Conservation (phyloP, 108 stramenopile species). For the Stephanodiscus minutulus region DNA sequence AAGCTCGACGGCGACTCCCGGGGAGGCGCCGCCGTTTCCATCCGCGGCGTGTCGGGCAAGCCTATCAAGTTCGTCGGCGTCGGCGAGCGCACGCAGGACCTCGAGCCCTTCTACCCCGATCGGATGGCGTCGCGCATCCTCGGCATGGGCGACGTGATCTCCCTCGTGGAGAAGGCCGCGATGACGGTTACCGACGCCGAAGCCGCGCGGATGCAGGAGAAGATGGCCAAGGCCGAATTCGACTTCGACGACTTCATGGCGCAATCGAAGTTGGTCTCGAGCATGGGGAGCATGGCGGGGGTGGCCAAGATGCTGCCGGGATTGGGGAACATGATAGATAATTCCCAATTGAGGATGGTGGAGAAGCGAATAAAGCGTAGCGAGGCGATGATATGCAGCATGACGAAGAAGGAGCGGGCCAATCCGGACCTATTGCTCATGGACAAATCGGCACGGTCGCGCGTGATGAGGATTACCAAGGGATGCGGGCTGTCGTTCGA, state of each 20-base stretch:
- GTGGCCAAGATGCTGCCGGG: conserved; percentile 97
- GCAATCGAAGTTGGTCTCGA: conserved; percentile 83
- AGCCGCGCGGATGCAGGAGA: conserved; percentile 78
- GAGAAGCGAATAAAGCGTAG: conserved; percentile 79
- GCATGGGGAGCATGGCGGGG: conserved; percentile 89
- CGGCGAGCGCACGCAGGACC: conserved; percentile 88
- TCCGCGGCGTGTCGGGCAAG: conserved; percentile 91
- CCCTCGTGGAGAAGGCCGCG: conserved; percentile 94
- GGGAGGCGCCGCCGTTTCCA: conserved; percentile 93
- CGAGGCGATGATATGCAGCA: conserved; percentile 89
- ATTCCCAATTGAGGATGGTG: conserved; percentile 64
- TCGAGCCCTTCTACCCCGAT: conserved; percentile 97
- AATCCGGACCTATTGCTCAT: conserved; percentile 88
- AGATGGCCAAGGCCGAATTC: conserved; percentile 87
- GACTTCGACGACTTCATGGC: conserved; percentile 94
- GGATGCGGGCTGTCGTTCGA: conserved; percentile 75
- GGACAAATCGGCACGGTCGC: conserved; percentile 71
- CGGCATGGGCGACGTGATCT: conserved; percentile 96
- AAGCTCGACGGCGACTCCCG: conserved; percentile 96
- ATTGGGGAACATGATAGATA: conserved; percentile 77
- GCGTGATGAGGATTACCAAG: conserved; percentile 82
- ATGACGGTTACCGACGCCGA: conserved; percentile 90
- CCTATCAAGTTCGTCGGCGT: conserved; percentile 97
- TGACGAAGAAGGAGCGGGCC: conserved; percentile 89
- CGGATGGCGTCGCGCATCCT: conserved; percentile 96